Evolutionary conservation across 331 rosid species (phyloP).

Genomic region (Stylosanthes scabra): DNA sequence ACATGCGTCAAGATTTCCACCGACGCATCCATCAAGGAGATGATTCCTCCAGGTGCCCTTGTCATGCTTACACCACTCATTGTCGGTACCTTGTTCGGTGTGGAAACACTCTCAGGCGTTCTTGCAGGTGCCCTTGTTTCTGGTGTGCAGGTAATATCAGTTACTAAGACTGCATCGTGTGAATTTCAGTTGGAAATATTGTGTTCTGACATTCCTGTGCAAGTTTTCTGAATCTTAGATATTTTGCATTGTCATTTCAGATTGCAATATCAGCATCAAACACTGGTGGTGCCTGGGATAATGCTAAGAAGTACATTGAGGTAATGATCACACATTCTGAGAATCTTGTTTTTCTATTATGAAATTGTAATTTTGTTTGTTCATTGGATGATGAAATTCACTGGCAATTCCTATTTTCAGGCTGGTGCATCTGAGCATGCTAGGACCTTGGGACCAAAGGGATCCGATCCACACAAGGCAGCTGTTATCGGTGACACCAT

Average conservation of each 20-base stretch:
- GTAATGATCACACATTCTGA: conserved; percentile 37
- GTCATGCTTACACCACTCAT: conserved; percentile 91
- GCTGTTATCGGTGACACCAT: conserved; percentile 90
- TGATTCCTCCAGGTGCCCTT: conserved; percentile 91
- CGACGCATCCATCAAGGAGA: conserved; percentile 90
- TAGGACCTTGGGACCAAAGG: conserved; percentile 77
- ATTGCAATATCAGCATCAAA: conserved; percentile 85
- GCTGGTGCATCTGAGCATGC: conserved; percentile 90
- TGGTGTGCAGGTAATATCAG: conserved; percentile 74
- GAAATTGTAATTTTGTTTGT: not conserved
- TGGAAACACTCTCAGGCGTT: conserved; percentile 82
- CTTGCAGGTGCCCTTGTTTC: conserved; percentile 86
- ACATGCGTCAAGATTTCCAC: conserved; percentile 88
- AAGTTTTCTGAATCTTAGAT: conserved; percentile 15
- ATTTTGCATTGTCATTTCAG: conserved; percentile 35
- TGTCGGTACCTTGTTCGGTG: conserved; percentile 74
- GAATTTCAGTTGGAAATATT: not conserved
- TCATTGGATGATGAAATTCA: conserved; percentile 5
- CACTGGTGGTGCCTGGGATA: conserved; percentile 94
- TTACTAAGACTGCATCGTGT: not conserved
- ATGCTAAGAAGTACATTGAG: conserved; percentile 83
- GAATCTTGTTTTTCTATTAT: not conserved
- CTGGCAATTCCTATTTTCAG: conserved; percentile 40
- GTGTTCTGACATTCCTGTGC: not conserved
- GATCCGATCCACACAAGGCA: conserved; percentile 84